Evolutionary conservation across 768 basidiomycete species (phyloP), one percentile per base, ranked within the genome.

Genomic region (Russula dissimulans): DNA sequence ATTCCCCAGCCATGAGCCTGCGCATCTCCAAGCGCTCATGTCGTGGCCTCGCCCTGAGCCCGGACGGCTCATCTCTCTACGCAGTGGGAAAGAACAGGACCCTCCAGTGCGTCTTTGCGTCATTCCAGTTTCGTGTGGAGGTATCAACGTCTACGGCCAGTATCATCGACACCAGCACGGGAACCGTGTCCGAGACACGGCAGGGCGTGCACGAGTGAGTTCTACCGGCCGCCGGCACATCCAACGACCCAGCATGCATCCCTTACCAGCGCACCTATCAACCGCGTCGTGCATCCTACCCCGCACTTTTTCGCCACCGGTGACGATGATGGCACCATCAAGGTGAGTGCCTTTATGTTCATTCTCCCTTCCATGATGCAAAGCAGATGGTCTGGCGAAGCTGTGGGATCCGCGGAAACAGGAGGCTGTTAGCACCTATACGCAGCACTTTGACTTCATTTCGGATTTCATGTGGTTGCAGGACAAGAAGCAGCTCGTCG

Each of bases 321-420:
- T 17, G 95, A 97, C 70, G 95, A 97, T 69, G 92, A 95, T 56
- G 95, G 95, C 38, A 84, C 93, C 26, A 84, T 97, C 71, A 95
- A 95, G 80, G 92, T 90, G 53, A 32, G 62, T 43, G 49, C 49
- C 31, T 36, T 58, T 46, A 55, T 18, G 14, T 36, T 12, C 34
- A 15, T 26, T 26, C 14, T n/a, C 11, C 31, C 12, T 51, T 41
- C n/a, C 4, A 18, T 10, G 34, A 54, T 34, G 7, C 12, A 9
- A 56, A 26, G 31, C n/a, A 29, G 32, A 57, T n/a, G 26, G 36
- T 29, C 18, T 18, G 6, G 38, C 9, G 45, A 66, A 97, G 94
- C 78, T 97, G 29, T 97, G 94, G 94, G 94, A 97, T 70, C 84
- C 89, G 22, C 78, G 93, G 59, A 80, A 84, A 68, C 73, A 76